These are phyloP conservation scores for Fraxinus americana DNA, from an alignment of 257 asterid genomes.

Conservation along the genomic window DNA sequence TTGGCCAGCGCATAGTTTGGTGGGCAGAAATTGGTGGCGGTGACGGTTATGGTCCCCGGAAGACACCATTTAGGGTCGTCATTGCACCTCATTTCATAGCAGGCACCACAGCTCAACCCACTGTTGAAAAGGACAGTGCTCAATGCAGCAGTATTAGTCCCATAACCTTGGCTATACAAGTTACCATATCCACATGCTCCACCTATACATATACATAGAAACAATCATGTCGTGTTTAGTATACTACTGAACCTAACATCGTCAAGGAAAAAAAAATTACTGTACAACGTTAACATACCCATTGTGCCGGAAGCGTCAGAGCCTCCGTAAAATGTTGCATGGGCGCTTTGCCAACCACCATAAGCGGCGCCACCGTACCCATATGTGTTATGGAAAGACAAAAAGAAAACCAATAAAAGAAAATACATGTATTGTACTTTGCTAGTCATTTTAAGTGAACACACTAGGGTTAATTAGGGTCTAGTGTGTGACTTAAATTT, in stretches of 20 bases:
- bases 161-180: too few relatives aligned
- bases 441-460: slow-evolving; percentile 23
- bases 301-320: slow-evolving; percentile 66
- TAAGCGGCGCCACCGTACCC: slow-evolving; percentile 1
- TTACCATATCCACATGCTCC: too few relatives aligned
- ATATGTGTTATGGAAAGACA: slow-evolving; percentile 14
- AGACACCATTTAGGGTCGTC: neutral
- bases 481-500: too few relatives aligned
- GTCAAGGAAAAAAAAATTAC: neutral
- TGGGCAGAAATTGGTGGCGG: neutral
- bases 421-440: slow-evolving; percentile 3
- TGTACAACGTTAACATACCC: slow-evolving; percentile 37
- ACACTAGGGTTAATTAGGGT: neutral
- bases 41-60: neutral
- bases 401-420: slow-evolving; percentile 10
- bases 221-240: neutral
- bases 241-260: neutral
- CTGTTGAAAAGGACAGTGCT: slow-evolving; percentile 37
- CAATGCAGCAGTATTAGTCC: too few relatives aligned
- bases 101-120: slow-evolving; percentile 61
- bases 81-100: slow-evolving; percentile 26
- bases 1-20: neutral
- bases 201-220: neutral
- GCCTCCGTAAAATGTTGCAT: slow-evolving; percentile 74
- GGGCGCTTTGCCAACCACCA: slow-evolving; percentile 52